Conservation (phyloP, 805 yeast species). For the Ogataea saltuana region DNA sequence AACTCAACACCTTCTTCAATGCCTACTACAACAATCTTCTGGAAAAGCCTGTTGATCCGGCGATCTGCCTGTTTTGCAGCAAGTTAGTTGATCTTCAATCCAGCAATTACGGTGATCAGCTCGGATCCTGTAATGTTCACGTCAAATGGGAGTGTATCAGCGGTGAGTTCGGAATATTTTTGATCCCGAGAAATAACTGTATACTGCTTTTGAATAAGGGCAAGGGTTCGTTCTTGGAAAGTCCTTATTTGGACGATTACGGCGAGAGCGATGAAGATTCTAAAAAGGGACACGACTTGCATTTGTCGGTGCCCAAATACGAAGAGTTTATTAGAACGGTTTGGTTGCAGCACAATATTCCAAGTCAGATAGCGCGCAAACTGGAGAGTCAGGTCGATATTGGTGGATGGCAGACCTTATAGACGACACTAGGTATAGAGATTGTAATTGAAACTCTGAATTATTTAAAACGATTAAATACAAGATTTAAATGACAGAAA, state of each 20-base stretch:
- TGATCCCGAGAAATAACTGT: slow-evolving; percentile 69
- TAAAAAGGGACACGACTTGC: slow-evolving; percentile 71
- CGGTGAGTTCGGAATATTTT: slow-evolving; percentile 64
- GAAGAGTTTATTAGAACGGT: slow-evolving; percentile 62
- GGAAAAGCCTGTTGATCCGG: slow-evolving; percentile 65
- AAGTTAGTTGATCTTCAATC: slow-evolving; percentile 65
- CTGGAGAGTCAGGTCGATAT: slow-evolving; percentile 78
- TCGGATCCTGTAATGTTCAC: slow-evolving; percentile 84
- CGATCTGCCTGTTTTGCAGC: slow-evolving; percentile 85
- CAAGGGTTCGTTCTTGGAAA: slow-evolving; percentile 79
- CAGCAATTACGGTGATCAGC: slow-evolving; percentile 49
- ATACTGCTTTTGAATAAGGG: slow-evolving; percentile 65
- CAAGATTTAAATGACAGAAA: neutral
- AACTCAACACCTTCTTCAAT: slow-evolving; percentile 70
- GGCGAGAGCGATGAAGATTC: slow-evolving; percentile 82
- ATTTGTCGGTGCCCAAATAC: slow-evolving; percentile 60
- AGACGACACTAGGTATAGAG: slow-evolving; percentile 21
- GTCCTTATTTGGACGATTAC: slow-evolving; percentile 83
- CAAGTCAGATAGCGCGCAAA: slow-evolving; percentile 74
- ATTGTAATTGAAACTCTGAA: neutral
- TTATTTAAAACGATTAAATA: neutral
- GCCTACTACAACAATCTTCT: slow-evolving; percentile 49
- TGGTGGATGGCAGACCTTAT: slow-evolving; percentile 95
- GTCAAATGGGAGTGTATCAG: slow-evolving; percentile 59
- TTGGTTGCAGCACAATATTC: slow-evolving; percentile 79